Evolutionary conservation across 2,329 filamentous ascomycete species (phyloP).

Genomic region (Nothophoma quercina): DNA sequence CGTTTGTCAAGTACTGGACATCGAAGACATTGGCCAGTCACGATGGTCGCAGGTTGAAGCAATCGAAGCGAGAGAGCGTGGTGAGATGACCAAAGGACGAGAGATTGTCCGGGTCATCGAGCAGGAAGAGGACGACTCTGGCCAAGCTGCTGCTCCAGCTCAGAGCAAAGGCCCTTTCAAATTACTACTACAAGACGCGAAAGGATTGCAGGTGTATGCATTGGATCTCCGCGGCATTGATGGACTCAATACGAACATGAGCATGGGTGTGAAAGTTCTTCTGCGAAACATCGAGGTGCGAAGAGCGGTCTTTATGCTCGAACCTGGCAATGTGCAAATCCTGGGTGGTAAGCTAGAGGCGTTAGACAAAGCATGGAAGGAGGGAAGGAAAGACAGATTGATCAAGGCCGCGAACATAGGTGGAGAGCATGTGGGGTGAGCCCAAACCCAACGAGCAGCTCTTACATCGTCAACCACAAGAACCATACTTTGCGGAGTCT

Average conservation of each 20-base stretch:
- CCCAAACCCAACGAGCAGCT: too few species aligned
- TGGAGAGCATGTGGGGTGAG: conserved; percentile 8
- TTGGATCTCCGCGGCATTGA: conserved; percentile 75
- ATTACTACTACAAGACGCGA: conserved; percentile 80
- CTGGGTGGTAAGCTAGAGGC: conserved; percentile 88
- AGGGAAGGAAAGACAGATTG: conserved; percentile 73
- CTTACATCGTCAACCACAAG: not conserved
- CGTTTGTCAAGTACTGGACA: conserved; percentile 81
- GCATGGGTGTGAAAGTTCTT: conserved; percentile 83
- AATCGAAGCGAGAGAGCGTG: conserved; percentile 75
- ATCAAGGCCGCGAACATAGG: conserved; percentile 61
- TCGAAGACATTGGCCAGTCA: conserved; percentile 81
- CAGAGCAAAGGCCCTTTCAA: conserved; percentile 72
- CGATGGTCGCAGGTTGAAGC: conserved; percentile 89
- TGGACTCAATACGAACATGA: conserved; percentile 70
- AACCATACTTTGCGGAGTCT: not conserved
- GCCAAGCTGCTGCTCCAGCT: conserved; percentile 30
- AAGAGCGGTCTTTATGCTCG: conserved; percentile 80
- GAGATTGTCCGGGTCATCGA: conserved; percentile 79
- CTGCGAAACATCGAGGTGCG: conserved; percentile 72
- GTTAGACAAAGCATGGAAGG: conserved; percentile 80
- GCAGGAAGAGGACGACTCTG: conserved; percentile 55
- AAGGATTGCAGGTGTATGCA: conserved; percentile 70
- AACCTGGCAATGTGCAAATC: conserved; percentile 71
- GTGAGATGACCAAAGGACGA: conserved; percentile 76